phyloP scores from a whole-genome alignment of 2,329 filamentous ascomycete species.

The Didymella glomerata region DNA sequence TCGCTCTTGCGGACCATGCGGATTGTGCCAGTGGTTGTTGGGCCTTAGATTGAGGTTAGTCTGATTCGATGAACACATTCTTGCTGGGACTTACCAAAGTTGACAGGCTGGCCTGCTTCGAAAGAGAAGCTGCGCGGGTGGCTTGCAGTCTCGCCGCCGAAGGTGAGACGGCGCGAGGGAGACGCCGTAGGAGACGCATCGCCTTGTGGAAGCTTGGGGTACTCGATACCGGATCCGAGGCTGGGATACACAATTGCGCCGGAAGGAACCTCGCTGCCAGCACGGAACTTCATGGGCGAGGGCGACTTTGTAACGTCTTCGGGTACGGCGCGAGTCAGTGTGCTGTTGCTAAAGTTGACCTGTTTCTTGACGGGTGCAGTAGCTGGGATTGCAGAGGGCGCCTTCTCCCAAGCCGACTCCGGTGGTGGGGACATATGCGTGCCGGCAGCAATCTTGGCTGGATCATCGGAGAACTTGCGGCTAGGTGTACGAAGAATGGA shows the following conservation, averaged over 20 bases:
- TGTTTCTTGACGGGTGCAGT: slow-evolving; percentile 80
- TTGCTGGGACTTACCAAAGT: slow-evolving; percentile 45
- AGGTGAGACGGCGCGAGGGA: slow-evolving; percentile 48
- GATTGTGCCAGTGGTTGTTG: slow-evolving; percentile 50
- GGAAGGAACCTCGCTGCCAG: slow-evolving; percentile 45
- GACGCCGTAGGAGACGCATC: slow-evolving; percentile 37
- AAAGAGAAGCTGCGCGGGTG: slow-evolving; percentile 59
- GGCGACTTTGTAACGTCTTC: slow-evolving; percentile 44
- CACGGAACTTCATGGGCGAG: slow-evolving; percentile 48
- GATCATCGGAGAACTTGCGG: slow-evolving; percentile 67
- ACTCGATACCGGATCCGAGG: slow-evolving; percentile 43
- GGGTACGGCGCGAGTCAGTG: slow-evolving; percentile 57
- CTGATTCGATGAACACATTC: not conserved
- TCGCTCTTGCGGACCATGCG: slow-evolving; percentile 58
- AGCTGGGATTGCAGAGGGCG: slow-evolving; percentile 62
- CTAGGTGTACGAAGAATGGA: slow-evolving; percentile 70
- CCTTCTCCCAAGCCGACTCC: slow-evolving; percentile 57
- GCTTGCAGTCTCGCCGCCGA: slow-evolving; percentile 39
- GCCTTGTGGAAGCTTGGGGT: slow-evolving; percentile 48
- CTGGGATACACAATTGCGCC: slow-evolving; percentile 46
- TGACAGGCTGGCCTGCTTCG: slow-evolving; percentile 55
- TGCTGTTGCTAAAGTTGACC: slow-evolving; percentile 80
- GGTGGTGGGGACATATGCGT: slow-evolving; percentile 62
- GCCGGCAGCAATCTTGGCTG: slow-evolving; percentile 66
- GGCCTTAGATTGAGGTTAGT: slow-evolving; percentile 30